phyloP scores from a whole-genome alignment of 2,329 filamentous ascomycete genomes.

The Colletotrichum sp. region DNA sequence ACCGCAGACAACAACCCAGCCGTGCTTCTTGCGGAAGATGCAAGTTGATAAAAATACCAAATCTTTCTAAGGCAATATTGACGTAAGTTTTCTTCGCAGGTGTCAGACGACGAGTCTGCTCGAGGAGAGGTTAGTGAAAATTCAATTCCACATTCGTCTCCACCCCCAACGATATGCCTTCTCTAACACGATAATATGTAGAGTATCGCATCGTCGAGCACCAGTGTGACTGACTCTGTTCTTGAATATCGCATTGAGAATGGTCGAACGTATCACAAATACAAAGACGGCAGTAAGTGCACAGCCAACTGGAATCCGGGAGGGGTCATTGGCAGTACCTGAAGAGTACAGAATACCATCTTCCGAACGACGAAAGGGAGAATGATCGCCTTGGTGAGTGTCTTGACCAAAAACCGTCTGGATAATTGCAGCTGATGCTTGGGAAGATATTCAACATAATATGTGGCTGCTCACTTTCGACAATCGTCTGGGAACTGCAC shows the following conservation, averaged over 20 bases:
- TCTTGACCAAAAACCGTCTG: background rate
- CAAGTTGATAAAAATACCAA: background rate
- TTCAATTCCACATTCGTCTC: background rate
- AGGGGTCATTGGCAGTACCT: background rate
- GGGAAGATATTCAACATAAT: slow-evolving; percentile 31
- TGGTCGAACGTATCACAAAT: slow-evolving; percentile 24
- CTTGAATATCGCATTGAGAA: background rate
- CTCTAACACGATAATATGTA: background rate
- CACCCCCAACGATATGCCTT: background rate
- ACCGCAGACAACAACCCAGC: background rate
- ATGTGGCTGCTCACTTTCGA: slow-evolving; percentile 28
- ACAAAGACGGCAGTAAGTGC: background rate
- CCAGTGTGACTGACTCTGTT: background rate
- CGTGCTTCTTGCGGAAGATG: background rate
- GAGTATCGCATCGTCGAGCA: background rate
- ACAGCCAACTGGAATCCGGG: background rate
- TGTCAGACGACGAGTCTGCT: background rate
- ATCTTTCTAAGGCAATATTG: background rate
- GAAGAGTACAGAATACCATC: slow-evolving; percentile 22
- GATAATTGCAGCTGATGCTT: background rate
- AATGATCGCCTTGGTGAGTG: slow-evolving; percentile 24
- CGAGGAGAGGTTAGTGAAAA: background rate
- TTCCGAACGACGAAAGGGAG: slow-evolving; percentile 30
- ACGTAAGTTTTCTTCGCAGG: background rate
- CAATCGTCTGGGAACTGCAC: slow-evolving; percentile 25